phyloP scores from a whole-genome alignment of 495 filamentous ascomycete genomes.

The Podospora appendiculata region DNA sequence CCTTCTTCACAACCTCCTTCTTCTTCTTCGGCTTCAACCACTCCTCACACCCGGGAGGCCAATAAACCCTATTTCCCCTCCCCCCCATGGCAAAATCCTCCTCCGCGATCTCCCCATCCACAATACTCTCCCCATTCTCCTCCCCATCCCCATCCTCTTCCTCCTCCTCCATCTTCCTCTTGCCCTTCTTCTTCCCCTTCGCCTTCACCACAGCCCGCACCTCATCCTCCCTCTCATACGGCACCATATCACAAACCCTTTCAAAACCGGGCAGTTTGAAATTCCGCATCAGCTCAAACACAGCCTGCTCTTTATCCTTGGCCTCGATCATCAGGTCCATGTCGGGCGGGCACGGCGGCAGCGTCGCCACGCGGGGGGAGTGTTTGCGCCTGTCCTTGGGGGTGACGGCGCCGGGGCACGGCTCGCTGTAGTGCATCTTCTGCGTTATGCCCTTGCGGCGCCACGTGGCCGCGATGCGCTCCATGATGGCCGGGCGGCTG shows the following conservation, averaged over 20 bases:
- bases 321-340: conserved; percentile 99
- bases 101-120: conserved; percentile 42
- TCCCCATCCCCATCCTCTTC: conserved; percentile 32
- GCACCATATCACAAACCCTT: conserved; percentile 67
- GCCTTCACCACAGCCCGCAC: conserved; percentile 55
- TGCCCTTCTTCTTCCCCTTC: conserved; percentile 31
- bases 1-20: conserved; percentile 43
- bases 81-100: conserved; percentile 86
- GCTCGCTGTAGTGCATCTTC: conserved; percentile 96
- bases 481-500: conserved; percentile 47
- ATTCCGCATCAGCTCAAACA: conserved; percentile 86
- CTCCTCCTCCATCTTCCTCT: conserved; percentile 17
- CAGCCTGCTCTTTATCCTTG: conserved; percentile 96
- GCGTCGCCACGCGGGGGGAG: conserved; percentile 61
- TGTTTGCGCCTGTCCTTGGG: conserved; percentile 73
- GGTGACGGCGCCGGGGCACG: conserved; percentile 65
- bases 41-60: conserved; percentile 82
- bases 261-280: conserved; percentile 77
- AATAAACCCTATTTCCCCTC: conserved; percentile 78
- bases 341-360: conserved; percentile 72
- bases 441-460: conserved; percentile 76
- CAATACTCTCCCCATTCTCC: conserved; percentile 28
- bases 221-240: conserved; percentile 70
- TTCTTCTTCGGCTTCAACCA: conserved; percentile 80
- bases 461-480: conserved; percentile 78